Percentiles rank a stretch among this genome's conserved stretches.
Conservation (phyloP, 371 early-diverging fungal species). For the Dinochytrium kinnereticum region DNA sequence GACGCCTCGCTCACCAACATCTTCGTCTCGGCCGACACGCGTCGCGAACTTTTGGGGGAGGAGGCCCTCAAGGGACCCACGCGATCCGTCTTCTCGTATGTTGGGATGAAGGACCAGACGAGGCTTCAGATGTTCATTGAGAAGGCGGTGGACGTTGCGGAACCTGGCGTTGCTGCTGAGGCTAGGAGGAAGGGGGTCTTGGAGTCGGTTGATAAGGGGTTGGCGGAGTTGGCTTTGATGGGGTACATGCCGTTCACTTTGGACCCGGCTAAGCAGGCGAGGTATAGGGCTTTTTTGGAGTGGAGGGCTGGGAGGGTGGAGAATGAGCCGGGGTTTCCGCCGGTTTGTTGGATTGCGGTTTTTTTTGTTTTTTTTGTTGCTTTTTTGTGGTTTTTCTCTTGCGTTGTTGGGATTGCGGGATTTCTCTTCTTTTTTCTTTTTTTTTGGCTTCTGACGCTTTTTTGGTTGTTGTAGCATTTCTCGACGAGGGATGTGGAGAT, state of each 20-base stretch:
- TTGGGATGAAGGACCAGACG: conserved; percentile 70
- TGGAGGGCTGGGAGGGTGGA: conserved; percentile 61
- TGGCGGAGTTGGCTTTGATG: conserved; percentile 73
- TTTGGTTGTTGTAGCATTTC: conserved; percentile 32
- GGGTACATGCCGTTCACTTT: conserved; percentile 89
- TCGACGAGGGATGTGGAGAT: conserved; percentile 63
- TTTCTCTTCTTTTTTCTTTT: not conserved
- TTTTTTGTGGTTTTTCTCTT: too few relatives aligned
- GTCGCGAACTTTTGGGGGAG: conserved; percentile 74
- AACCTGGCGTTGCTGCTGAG: conserved; percentile 27
- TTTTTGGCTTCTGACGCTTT: not conserved
- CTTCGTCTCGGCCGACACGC: conserved; percentile 58
- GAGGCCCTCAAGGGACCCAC: conserved; percentile 66
- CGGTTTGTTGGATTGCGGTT: conserved; percentile 20
- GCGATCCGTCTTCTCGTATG: conserved; percentile 78
- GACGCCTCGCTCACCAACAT: not conserved
- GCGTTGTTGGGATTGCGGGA: too few relatives aligned
- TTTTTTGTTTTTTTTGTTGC: not conserved
- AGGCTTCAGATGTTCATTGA: conserved; percentile 63
- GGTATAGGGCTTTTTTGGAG: conserved; percentile 77
- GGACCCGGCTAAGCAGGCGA: conserved; percentile 73
- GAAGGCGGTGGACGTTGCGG: conserved; percentile 25
- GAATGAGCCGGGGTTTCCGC: conserved; percentile 28
- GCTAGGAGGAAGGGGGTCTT: conserved; percentile 30
- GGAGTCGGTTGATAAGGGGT: conserved; percentile 59